Evolutionary conservation across 2,329 filamentous ascomycete species (phyloP).

Genomic region (Xylariaceae sp.): DNA sequence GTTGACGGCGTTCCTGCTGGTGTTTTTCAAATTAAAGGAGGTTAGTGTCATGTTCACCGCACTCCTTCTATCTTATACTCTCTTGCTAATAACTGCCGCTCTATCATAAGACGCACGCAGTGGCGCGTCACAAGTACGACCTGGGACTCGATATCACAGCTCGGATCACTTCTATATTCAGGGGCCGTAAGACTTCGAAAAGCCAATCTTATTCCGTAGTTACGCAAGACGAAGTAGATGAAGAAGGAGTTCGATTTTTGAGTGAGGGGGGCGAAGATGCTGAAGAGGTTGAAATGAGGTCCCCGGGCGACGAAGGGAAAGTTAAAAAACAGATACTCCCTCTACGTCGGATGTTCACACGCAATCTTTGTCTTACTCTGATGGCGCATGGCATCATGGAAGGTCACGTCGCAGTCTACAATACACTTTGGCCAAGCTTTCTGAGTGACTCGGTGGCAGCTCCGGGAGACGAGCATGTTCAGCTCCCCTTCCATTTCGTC

Average conservation of each 20-base stretch:
- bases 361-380: conserved; percentile 16
- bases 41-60: conserved; percentile 1
- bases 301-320: background rate
- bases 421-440: conserved; percentile 21
- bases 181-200: conserved; percentile 6
- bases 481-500: conserved; percentile 16
- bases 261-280: too few species aligned
- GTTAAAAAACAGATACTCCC: conserved; percentile 16
- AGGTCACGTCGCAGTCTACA: conserved; percentile 21
- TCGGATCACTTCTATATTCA: conserved; percentile 10
- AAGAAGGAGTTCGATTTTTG: conserved; percentile 13
- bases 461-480: conserved; percentile 10
- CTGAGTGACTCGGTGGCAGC: conserved; percentile 10
- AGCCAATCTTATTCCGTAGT: conserved; percentile 12
- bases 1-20: conserved; percentile 7
- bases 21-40: conserved; percentile 20
- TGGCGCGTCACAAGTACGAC: conserved; percentile 13
- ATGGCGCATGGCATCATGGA: conserved; percentile 17
- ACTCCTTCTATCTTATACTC: background rate
- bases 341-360: conserved; percentile 15
- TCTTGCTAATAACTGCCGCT: background rate
- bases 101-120: conserved; percentile 11
- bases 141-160: conserved; percentile 15
- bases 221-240: conserved; percentile 11
- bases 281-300: conserved; percentile 11